Evolutionary conservation across 768 basidiomycete species (phyloP), one percentile per base, ranked within the genome.

Genomic region (Amanita fuliginea): DNA sequence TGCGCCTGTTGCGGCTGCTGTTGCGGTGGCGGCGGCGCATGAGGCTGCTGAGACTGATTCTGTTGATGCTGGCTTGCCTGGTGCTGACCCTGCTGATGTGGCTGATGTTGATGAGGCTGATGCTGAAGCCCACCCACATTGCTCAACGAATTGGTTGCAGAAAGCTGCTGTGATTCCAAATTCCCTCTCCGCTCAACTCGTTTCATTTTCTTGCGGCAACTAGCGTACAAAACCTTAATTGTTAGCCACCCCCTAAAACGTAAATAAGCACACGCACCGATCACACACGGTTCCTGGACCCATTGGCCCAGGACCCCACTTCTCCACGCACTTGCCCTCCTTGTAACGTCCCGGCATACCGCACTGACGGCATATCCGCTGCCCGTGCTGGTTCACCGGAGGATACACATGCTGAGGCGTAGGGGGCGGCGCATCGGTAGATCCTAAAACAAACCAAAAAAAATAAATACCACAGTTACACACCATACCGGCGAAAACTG

Each of bases 131-230:
- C 56, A 24, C 57, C 53, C 7, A 54, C 37, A 13, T 53, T 56
- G 19, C 51, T 52, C 34, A 47, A 45, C 2, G 52, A 51, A 40
- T 50, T 53, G 3, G 47, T 28, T 13, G 49, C 51, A 21, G 55
- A 48, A 6, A 56, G 53, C 47, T 65, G 66, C 53, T 67, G 68
- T 11, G 54, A 60, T 48, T 83, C 82, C 2, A 83, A 62, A 8
- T 83, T 85, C 6, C 81, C 83, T 6, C 85, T 70, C 18, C 83
- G 69, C 59, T 89, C 86, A 44, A 86, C 82, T 1, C 86, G 78
- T 64, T 88, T 88, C 84, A 87, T 86, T 63, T 88, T 87, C 63
- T 89, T 89, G 46, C 86, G 76, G 63, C 86, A 87, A 43, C 81
- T 83, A 53, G 6, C 32, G 32, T 32, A 32, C 32, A 46, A 39